phyloP scores from a whole-genome alignment of 106 monocot species.

The Narthecium ossifragum region DNA sequence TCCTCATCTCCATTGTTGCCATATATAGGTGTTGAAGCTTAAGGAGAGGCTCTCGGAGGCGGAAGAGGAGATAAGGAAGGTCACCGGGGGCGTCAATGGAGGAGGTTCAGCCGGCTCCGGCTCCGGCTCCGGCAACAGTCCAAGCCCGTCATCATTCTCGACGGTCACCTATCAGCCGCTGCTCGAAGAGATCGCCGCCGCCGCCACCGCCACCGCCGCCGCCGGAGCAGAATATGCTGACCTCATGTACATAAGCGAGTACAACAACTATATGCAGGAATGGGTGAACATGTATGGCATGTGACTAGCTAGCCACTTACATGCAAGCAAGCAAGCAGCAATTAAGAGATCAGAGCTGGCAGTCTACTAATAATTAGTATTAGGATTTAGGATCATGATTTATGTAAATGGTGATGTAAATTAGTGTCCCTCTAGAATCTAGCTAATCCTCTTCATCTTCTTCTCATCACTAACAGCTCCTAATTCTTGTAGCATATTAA shows the following conservation, averaged over 20 bases:
- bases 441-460: no score
- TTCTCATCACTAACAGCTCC: no score
- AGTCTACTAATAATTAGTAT: no score
- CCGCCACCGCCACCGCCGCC: no score
- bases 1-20: no score
- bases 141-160: slow-evolving; percentile 54
- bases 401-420: no score
- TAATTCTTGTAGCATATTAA: no score
- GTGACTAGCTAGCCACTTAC: no score
- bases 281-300: slow-evolving; percentile 38
- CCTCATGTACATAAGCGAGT: slow-evolving; percentile 20
- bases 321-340: no score
- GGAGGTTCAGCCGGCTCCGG: neutral
- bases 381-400: no score
- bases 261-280: slow-evolving; percentile 27
- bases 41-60: slow-evolving; percentile 42
- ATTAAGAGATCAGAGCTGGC: no score
- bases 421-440: no score
- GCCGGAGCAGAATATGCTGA: slow-evolving; percentile 27
- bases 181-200: slow-evolving; percentile 18
- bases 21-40: slow-evolving; percentile 34
- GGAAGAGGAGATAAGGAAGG: slow-evolving; percentile 43
- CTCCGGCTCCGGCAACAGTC: slow-evolving; percentile 14
- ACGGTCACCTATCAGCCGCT: slow-evolving; percentile 14
- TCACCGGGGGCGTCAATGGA: slow-evolving; percentile 3